phyloP scores from a whole-genome alignment of 2,329 filamentous ascomycete species.

The Fusarium avenaceum region DNA sequence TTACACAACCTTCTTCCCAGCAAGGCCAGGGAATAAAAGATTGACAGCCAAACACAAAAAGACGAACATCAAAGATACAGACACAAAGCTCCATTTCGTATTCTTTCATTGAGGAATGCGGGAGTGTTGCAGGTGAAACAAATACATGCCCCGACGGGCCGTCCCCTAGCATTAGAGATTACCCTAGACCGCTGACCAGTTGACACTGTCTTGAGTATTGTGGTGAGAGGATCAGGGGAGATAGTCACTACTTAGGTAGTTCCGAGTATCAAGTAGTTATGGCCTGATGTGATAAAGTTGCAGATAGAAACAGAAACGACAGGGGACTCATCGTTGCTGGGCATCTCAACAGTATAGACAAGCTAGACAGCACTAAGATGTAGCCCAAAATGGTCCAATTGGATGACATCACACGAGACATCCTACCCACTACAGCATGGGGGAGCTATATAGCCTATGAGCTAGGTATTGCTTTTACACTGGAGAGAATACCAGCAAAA shows the following conservation, averaged over 20 bases:
- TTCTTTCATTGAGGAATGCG: conserved; percentile 33
- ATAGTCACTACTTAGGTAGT: too few relatives aligned
- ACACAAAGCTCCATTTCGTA: conserved; percentile 6
- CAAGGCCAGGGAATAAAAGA: too few relatives aligned
- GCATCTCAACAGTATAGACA: conserved; percentile 12
- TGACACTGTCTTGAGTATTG: too few relatives aligned
- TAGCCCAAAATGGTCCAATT: conserved; percentile 12
- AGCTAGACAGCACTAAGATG: not conserved
- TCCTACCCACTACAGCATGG: conserved; percentile 2
- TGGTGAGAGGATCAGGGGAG: too few relatives aligned
- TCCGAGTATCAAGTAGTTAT: not conserved
- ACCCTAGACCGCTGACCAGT: conserved; percentile 27
- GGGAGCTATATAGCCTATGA: not conserved
- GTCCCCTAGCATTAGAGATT: conserved; percentile 16
- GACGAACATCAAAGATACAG: not conserved
- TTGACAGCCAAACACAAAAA: too few relatives aligned
- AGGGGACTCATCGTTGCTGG: conserved; percentile 29
- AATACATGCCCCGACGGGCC: conserved; percentile 7
- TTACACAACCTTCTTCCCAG: too few relatives aligned
- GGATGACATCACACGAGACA: conserved; percentile 41
- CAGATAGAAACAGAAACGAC: conserved; percentile 17
- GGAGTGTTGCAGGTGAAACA: conserved; percentile 35
- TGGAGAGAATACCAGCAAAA: conserved; percentile 30
- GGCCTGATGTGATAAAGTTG: conserved; percentile 10
- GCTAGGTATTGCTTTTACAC: conserved; percentile 6